Conservation (phyloP, 2,329 filamentous ascomycete genomes). For the Exutisphaerella laricina region DNA sequence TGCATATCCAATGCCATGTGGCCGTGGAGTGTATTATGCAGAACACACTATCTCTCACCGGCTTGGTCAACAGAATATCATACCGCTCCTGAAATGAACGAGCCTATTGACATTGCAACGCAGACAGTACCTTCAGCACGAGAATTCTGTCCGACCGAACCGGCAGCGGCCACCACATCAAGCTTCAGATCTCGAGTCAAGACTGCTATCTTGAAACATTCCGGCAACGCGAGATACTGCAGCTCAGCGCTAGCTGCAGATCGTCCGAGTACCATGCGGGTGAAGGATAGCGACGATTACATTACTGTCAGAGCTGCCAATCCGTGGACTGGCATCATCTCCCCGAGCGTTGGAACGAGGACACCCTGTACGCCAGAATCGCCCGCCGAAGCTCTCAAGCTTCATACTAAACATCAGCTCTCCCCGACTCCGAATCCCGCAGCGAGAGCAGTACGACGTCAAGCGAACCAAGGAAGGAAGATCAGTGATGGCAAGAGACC, state of each 20-base stretch:
- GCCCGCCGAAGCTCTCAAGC: slow-evolving; percentile 29
- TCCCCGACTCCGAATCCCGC: slow-evolving; percentile 19
- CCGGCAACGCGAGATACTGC: slow-evolving; percentile 2
- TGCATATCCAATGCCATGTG: no score
- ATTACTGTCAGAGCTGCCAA: slow-evolving; percentile 33
- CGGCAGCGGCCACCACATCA: slow-evolving; percentile 13
- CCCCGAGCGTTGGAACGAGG: slow-evolving; percentile 27
- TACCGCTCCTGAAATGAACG: no score
- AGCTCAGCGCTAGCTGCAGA: slow-evolving; percentile 1
- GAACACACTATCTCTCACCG: no score
- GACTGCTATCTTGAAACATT: slow-evolving; percentile 17
- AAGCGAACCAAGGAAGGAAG: slow-evolving; percentile 27
- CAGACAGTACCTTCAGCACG: no score
- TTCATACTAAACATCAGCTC: slow-evolving; percentile 12
- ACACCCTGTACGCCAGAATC: slow-evolving; percentile 27
- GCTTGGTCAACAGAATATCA: no score
- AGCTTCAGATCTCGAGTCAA: slow-evolving; percentile 18
- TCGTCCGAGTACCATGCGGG: slow-evolving; percentile 23
- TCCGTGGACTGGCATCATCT: slow-evolving; percentile 32
- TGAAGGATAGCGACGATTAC: slow-evolving; percentile 35
- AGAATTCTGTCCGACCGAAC: slow-evolving; percentile 20
- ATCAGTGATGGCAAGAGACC: slow-evolving; percentile 15
- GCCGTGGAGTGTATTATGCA: no score
- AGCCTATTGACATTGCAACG: no score
- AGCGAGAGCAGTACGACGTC: slow-evolving; percentile 16